Conservation (phyloP, 2,329 filamentous ascomycete genomes). For the Hymenoscyphus infarciens region DNA sequence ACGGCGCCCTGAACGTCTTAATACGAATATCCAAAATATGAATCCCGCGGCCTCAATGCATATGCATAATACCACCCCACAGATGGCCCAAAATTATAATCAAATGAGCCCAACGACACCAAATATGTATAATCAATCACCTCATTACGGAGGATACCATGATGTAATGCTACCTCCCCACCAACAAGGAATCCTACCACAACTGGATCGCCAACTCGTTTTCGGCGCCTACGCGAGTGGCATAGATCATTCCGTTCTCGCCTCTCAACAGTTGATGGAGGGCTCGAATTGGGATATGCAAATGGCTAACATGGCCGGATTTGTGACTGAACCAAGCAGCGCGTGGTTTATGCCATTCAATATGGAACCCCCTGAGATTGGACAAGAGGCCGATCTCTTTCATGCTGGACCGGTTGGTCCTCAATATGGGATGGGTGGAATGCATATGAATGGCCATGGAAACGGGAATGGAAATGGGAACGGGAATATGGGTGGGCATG, state of each 20-base stretch:
- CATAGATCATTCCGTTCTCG: constrained; percentile 39
- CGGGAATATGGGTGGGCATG: constrained; percentile 36
- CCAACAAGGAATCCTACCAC: constrained; percentile 54
- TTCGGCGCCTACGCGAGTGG: constrained; percentile 66
- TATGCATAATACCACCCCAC: constrained; percentile 17
- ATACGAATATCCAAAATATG: constrained; percentile 29
- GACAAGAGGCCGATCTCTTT: constrained; percentile 42
- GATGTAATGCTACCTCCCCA: constrained; percentile 53
- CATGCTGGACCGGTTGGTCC: constrained; percentile 16
- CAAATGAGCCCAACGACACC: constrained; percentile 33
- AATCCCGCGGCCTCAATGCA: constrained; percentile 20
- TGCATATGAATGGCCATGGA: constrained; percentile 25
- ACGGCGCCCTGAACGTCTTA: constrained; percentile 21
- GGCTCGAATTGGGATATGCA: constrained; percentile 31
- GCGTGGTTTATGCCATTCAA: constrained; percentile 96
- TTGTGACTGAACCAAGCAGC: constrained; percentile 48
- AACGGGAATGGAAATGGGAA: constrained; percentile 3
- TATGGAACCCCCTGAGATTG: constrained; percentile 69
- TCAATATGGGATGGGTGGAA: constrained; percentile 25
- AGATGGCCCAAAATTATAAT: constrained; percentile 25
- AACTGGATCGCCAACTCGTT: constrained; percentile 72
- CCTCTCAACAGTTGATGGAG: constrained; percentile 28
- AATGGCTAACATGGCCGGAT: constrained; percentile 27
- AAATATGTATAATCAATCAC: constrained; percentile 33
- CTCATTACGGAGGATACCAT: constrained; percentile 33